A percentile compares a stretch with the other conserved stretches of the same genome.
phyloP scores from a whole-genome alignment of 1,284 basidiomycete species.

The Wolfiporia cocos region DNA sequence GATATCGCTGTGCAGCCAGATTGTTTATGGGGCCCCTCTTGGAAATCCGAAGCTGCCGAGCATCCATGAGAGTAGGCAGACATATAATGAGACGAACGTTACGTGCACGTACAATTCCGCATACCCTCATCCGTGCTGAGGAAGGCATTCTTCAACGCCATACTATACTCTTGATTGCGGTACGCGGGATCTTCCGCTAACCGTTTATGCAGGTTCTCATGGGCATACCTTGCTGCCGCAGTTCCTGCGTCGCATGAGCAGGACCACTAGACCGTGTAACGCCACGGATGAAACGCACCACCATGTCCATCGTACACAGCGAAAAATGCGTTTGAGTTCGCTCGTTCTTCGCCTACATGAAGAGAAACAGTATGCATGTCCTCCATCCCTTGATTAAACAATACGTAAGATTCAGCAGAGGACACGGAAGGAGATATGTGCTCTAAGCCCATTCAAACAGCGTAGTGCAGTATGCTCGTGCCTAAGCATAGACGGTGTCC shows the following conservation, averaged over 20 bases:
- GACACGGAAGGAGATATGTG: too few species aligned
- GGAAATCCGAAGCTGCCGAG: too few species aligned
- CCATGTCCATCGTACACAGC: slow-evolving; percentile 99
- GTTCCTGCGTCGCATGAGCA: slow-evolving; percentile 48
- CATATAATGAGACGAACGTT: not conserved
- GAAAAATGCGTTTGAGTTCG: slow-evolving; percentile 76
- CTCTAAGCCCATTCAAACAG: too few species aligned
- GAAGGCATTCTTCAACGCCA: slow-evolving; percentile 86
- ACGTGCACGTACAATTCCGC: slow-evolving; percentile 68
- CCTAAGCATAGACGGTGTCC: slow-evolving; percentile 68
- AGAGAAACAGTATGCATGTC: slow-evolving; percentile 91
- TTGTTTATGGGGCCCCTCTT: slow-evolving; percentile 86
- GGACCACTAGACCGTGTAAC: not conserved
- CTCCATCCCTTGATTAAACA: slow-evolving; percentile 78
- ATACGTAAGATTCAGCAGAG: slow-evolving; percentile 9
- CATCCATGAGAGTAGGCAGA: too few species aligned
- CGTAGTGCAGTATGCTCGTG: not conserved
- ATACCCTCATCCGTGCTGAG: slow-evolving; percentile 94
- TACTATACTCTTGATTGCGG: slow-evolving; percentile 60
- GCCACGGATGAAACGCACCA: slow-evolving; percentile 47
- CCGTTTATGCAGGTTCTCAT: slow-evolving; percentile 83
- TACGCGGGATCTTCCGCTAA: slow-evolving; percentile 75
- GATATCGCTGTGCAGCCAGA: slow-evolving; percentile 97
- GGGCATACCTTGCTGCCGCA: slow-evolving; percentile 87
- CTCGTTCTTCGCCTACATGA: slow-evolving; percentile 46